Base-by-base conservation (phyloP, 441 rosid species). In the Geranium incanum region DNA sequence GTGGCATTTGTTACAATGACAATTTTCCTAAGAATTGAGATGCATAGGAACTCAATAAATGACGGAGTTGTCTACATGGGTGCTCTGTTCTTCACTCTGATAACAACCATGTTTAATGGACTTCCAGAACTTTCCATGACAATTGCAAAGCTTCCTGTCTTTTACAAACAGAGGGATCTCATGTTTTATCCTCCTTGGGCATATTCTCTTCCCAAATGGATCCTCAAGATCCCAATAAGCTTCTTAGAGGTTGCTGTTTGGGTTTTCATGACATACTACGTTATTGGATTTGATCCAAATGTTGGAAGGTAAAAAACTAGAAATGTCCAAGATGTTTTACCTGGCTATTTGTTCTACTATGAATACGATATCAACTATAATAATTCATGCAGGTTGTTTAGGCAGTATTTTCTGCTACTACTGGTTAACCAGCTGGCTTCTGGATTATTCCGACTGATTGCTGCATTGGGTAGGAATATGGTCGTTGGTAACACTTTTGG, bases 141-240 rank as follows among this genome's bases (percentile, higher is more conserved):
- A 36, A 83, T 92, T 59, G 80, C 71, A 60, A 88, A 87, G 73
- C 97, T 92, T 77, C 95, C 95, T 28, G 89, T 92, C 68, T 90
- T 92, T 67, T 92, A 84, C 88, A 92, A 90, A 80, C 97, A 92
- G 75, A 83, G 97, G 33, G 90, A 87, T 68, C 79, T 83, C 52
- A 79, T 83, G 3, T 90, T 92, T 83, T 90, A 75, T 78, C 95
- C 97, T 66, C 41, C 91, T 0, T 92, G 96, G 96, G 81, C 85
- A 2, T 92, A 81, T 74, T 69, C 93, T 41, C 76, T 92, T 60
- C 96, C 97, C 5, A 66, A 82, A 38, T 91, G 94, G 96, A 78
- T 93, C 71, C 84, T 88, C 23, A 89, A 89, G 80, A 86, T 91
- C 70, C 97, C 96, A 1, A 69, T 88, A 36, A 68, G 89, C 36